Evolutionary conservation across 371 early-diverging fungal genomes (phyloP), one percentile per base, ranked within the genome.

Genomic region (Mucor saturninus): DNA sequence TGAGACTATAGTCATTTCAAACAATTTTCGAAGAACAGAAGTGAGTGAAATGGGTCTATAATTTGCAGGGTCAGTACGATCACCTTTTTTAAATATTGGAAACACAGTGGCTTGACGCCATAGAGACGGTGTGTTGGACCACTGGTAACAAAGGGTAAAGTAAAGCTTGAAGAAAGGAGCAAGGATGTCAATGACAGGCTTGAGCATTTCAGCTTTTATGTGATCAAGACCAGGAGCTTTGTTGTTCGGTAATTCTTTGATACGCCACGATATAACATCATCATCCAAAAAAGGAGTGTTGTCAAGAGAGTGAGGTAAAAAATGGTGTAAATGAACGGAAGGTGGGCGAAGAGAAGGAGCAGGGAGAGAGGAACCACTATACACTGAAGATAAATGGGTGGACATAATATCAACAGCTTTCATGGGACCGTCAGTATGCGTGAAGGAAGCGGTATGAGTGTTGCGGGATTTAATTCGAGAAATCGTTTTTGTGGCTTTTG

Each of bases 81-180:
- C 65, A 39, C 69, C 69, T 29, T 73, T 73, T 46, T 67, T n/a
- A n/a, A n/a, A n/a, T n/a, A n/a, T n/a, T n/a, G n/a, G n/a, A n/a
- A n/a, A n/a, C n/a, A n/a, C n/a, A 65, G 54, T 45, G 59, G 73
- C 72, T 13, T 37, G 52, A 3, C 73, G 61, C 76, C 73, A 76
- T 4, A 39, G 13, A 0, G 2, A 13, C 5, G 76, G 72, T 30
- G 52, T 56, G 15, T 50, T 63, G 2, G 58, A 54, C 70, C 76
- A 72, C 10, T 40, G 38, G 57, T 59, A 75, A 48, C 70, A 75
- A 7, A 75, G 57, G n/a, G n/a, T n/a, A n/a, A n/a, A n/a, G n/a
- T n/a, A n/a, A n/a, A n/a, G n/a, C n/a, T n/a, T n/a, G n/a, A n/a
- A n/a, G n/a, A n/a, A n/a, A n/a, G 54, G 48, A 7, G 65, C 30